Conservation (phyloP, 164 flowering plant species). For the Aristolochia californica region DNA sequence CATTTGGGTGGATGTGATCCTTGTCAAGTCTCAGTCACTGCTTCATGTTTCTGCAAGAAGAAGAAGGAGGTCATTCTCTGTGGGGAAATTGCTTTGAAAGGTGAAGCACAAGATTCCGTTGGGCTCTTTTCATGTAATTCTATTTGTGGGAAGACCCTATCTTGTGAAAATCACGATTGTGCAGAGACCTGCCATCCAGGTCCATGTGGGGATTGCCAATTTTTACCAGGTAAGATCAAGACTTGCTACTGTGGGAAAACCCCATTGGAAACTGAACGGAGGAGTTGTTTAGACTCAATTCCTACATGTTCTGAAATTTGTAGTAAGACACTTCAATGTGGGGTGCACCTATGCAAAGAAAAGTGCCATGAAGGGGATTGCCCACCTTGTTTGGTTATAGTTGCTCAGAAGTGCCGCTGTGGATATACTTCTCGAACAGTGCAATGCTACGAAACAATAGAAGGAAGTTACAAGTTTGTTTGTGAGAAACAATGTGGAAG, state of each 20-base stretch:
- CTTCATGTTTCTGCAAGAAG: constrained; percentile 80
- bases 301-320: constrained; percentile 64
- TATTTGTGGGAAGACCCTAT: constrained; percentile 51
- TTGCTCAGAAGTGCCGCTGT: constrained; percentile 79
- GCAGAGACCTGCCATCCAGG: constrained; percentile 77
- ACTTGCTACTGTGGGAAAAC: constrained; percentile 88
- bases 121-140: constrained; percentile 73
- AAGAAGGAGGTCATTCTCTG: constrained; percentile 50
- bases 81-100: constrained; percentile 74
- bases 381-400: constrained; percentile 50
- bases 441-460: constrained; percentile 54
- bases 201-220: constrained; percentile 71
- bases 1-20: constrained; percentile 76
- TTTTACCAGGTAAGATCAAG: constrained; percentile 48
- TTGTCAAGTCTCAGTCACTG: constrained; percentile 50
- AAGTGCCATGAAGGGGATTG: constrained; percentile 73
- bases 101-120: constrained; percentile 43
- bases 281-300: constrained; percentile 76
- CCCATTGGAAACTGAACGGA: constrained; percentile 33
- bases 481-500: constrained; percentile 79
- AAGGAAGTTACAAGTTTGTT: constrained; percentile 30
- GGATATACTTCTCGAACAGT: constrained; percentile 62
- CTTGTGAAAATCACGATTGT: constrained; percentile 77
- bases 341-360: constrained; percentile 51
- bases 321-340: constrained; percentile 64